Evolutionary conservation across 106 monocot species (phyloP), one percentile per base, ranked within the genome.

Genomic region (Phalaenopsis aphrodite): DNA sequence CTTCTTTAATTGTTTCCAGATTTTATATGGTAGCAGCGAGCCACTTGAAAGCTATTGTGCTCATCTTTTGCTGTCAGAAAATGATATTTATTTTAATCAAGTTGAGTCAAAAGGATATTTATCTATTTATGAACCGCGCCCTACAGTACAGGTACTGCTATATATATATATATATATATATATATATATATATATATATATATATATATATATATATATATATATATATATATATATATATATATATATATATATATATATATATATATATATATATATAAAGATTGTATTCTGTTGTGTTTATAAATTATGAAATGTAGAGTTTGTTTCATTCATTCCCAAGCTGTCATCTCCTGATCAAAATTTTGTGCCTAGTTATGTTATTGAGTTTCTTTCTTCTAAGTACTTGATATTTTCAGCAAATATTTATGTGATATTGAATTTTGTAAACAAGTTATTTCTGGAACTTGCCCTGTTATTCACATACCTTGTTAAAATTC

Each of bases 1-100:
- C 39, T 11, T 69, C 21, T 74, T 42, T 21, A 45, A 42, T 42
- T 74, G 16, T 45, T 45, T 47, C 24, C 84, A 99, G 99, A 93
- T 95, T 57, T 79, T 99, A 81, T 99, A 95, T 78, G 99, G 99
- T 52, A 86, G 78, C 80, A 84, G 72, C 19, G 92, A 91, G 55
- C 84, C 99, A 61, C 84, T 93, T 47, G 91, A 93, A 84, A 87
- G 99, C 83, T 99, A 99, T 56, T 99, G 99, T 91, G 82, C 99
- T 10, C 87, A 99, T 88, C 78, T 93, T 42, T 85, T 99, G 67
- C 81, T 99, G 49, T 95, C 95, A 84, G 89, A 92, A 79, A 93
- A 93, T 86, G 91, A 95, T 21, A 87, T 91, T 68, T 99, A 99
- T 86, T 99, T 99, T 82, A 86, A 64, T n/a, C 75, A 82, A 55